These are phyloP conservation scores for Pichia sporocuriosa DNA, from an alignment of 805 yeast genomes.

Conservation along the genomic window DNA sequence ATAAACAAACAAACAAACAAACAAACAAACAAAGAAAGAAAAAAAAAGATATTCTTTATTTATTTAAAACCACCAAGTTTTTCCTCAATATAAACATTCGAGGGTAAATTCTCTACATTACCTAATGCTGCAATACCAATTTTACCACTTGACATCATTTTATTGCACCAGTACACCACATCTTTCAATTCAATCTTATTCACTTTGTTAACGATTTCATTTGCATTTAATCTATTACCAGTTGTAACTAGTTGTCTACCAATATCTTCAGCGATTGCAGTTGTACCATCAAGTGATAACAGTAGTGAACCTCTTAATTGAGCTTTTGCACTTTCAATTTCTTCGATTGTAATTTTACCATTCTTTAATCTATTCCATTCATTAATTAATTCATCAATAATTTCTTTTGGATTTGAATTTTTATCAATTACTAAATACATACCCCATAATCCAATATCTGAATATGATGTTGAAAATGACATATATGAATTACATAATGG, in stretches of 20 bases:
- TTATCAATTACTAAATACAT: constrained; percentile 84
- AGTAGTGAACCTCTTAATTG: constrained; percentile 89
- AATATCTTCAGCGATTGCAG: constrained; percentile 95
- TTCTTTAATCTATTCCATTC: constrained; percentile 86
- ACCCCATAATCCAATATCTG: constrained; percentile 98
- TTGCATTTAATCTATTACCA: constrained; percentile 69
- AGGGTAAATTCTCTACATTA: constrained; percentile 62
- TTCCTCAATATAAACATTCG: too few species aligned
- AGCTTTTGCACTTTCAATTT: constrained; percentile 90
- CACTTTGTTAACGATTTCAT: constrained; percentile 67
- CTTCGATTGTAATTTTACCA: constrained; percentile 74
- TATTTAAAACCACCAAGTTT: too few species aligned
- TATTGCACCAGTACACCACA: constrained; percentile 83
- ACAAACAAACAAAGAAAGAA: too few species aligned
- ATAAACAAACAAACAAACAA: too few species aligned
- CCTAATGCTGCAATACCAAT: constrained; percentile 90
- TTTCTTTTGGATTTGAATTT: constrained; percentile 53
- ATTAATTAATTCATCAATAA: constrained; percentile 66
- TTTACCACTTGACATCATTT: constrained; percentile 45
- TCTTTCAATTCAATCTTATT: constrained; percentile 73
- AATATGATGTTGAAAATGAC: constrained; percentile 95
- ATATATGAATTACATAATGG: constrained; percentile 88
- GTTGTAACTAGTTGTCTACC: constrained; percentile 97
- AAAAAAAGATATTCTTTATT: too few species aligned
- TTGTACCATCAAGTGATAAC: constrained; percentile 86